These are phyloP conservation scores for Trichoderma lentiforme DNA, from an alignment of 2,329 filamentous ascomycete species.

Conservation along the genomic window DNA sequence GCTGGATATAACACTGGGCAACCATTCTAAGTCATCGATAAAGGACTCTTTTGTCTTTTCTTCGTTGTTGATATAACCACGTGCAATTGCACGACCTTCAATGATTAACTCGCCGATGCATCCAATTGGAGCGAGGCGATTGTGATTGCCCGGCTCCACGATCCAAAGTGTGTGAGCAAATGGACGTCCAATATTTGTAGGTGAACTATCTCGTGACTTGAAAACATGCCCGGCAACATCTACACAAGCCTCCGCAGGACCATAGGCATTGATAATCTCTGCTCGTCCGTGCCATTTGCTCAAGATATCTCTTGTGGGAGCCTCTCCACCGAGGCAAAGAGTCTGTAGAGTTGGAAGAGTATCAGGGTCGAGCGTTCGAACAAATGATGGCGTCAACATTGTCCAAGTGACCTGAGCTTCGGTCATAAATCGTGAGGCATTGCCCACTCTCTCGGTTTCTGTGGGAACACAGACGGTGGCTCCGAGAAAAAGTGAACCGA, in stretches of 20 bases:
- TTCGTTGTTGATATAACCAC: conserved; percentile 19
- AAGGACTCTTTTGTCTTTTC: conserved; percentile 18
- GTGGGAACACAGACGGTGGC: conserved; percentile 23
- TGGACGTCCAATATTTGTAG: conserved; percentile 14
- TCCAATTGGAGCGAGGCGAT: conserved; percentile 21
- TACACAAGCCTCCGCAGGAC: conserved; percentile 19
- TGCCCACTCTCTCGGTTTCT: conserved; percentile 17
- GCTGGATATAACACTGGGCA: neutral
- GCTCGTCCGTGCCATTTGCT: conserved; percentile 12
- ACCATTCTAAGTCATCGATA: neutral
- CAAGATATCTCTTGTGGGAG: neutral
- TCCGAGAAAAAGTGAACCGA: neutral
- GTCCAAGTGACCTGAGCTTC: neutral
- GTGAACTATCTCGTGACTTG: neutral
- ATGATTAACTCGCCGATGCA: conserved; percentile 24
- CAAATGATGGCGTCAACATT: conserved; percentile 20
- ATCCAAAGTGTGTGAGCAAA: conserved; percentile 19
- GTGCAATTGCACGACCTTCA: conserved; percentile 23
- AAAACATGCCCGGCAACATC: neutral
- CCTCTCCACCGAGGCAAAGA: neutral
- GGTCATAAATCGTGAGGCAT: conserved; percentile 13
- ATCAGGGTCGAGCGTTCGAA: neutral
- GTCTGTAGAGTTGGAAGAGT: neutral
- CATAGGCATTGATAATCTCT: conserved; percentile 12
- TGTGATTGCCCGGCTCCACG: conserved; percentile 18